Evolutionary conservation across 1,139 yeast species (phyloP), one percentile per base, ranked within the genome.

Genomic region (Wickerhamiella pararugosa): DNA sequence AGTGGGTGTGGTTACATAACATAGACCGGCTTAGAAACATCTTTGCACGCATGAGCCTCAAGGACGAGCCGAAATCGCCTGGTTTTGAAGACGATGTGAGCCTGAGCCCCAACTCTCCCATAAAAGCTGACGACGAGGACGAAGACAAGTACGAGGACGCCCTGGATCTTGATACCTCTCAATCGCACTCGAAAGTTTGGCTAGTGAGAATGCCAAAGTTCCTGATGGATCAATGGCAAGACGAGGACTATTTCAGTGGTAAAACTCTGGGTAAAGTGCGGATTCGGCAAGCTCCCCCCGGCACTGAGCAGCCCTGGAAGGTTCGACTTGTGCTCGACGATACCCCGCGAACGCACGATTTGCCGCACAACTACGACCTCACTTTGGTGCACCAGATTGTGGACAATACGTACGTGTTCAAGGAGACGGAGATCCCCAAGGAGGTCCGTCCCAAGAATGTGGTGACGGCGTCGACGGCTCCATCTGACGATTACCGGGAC

Each of bases 171-270:
- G 69, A 65, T 45, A 55, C 64, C 36, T 43, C 61, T 15, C 51
- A 53, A 26, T 57, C 59, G 32, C 58, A 50, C 35, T 56, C 61
- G 40, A 84, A 84, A 53, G 79, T 90, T 35, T 90, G 98, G 98
- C 66, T 90, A 28, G 94, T 90, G 27, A 75, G 93, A 53, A 65
- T 90, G 52, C 97, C 98, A 4, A 75, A 82, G 54, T 86, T 84
- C 55, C 66, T 90, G 48, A 81, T 93, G 39, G 86, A 79, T 41
- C 70, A 73, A 51, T 86, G 96, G 94, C 71, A 76, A 44, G 70
- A 79, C 48, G 70, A 74, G 37, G 75, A 70, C 10, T 65, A 65
- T 32, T 61, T 80, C 46, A 69, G 75, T 46, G 66, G 95, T 1
- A 76, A 79, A 53, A 79, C 77, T 49, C 64, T 90, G 48, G 98